Evolutionary conservation across 73 alveolate species (phyloP).

Genomic region (Paramecium bursaria): DNA sequence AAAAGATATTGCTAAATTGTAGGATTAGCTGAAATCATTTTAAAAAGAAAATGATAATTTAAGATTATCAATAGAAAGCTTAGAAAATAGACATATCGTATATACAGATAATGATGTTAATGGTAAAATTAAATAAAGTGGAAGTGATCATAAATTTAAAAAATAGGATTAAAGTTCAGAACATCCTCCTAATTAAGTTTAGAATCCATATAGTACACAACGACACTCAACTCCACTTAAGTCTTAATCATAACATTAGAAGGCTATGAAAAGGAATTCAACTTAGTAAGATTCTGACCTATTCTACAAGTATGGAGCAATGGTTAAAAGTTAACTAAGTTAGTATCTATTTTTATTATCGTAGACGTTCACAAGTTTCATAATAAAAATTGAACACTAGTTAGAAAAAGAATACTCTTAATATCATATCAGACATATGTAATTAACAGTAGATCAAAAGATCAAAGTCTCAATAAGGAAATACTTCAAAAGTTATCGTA

Average conservation of each 20-base stretch:
- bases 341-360: no score
- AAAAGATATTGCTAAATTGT: no score
- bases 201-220: neutral
- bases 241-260: constrained; percentile 31
- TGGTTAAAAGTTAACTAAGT: neutral
- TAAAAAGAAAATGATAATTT: neutral
- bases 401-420: constrained; percentile 15
- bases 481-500: neutral
- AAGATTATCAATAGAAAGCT: neutral
- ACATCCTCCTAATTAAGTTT: constrained; percentile 26
- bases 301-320: constrained; percentile 7
- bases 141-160: neutral
- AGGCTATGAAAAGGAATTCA: neutral
- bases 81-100: neutral
- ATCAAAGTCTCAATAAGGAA: constrained; percentile 28
- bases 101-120: constrained; percentile 33
- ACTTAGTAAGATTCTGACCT: constrained; percentile 18
- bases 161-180: constrained; percentile 19
- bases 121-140: constrained; percentile 35
- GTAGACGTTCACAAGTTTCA: constrained; percentile 26
- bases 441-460: neutral
- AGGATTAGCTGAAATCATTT: no score
- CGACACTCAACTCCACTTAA: constrained; percentile 41
- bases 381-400: neutral
- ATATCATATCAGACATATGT: constrained; percentile 36